A percentile compares a stretch with the other conserved stretches of the same genome.
Evolutionary conservation across 495 filamentous ascomycete species (phyloP).

Genomic region (Talaromyces proteolyticus): DNA sequence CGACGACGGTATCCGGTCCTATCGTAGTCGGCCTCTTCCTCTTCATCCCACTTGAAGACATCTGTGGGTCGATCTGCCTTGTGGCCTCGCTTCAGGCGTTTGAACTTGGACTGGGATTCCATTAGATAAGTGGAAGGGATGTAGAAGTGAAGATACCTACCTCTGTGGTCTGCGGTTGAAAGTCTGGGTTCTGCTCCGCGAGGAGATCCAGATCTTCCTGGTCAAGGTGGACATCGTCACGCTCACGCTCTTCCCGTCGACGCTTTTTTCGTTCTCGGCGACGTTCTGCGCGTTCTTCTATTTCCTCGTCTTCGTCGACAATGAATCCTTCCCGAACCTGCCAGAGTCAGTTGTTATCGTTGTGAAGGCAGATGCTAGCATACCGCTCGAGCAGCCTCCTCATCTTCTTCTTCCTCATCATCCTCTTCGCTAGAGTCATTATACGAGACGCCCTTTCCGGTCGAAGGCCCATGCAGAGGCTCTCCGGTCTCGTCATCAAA

Average conservation of each 20-base stretch:
- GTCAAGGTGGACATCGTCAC: constrained; percentile 84
- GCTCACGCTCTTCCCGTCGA: constrained; percentile 62
- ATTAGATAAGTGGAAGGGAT: constrained; percentile 2
- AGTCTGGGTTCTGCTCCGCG: constrained; percentile 66
- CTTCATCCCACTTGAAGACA: constrained; percentile 90
- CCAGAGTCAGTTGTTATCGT: background rate
- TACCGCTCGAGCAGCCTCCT: constrained; percentile 60
- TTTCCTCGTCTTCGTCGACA: constrained; percentile 85
- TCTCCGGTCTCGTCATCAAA: constrained; percentile 78
- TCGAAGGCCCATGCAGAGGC: constrained; percentile 32
- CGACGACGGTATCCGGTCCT: constrained; percentile 39
- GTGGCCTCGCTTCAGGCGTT: constrained; percentile 89
- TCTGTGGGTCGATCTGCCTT: constrained; percentile 67
- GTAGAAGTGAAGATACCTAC: too few relatives aligned
- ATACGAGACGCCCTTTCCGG: constrained; percentile 32
- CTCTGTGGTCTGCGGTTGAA: constrained; percentile 58
- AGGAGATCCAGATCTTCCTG: constrained; percentile 97
- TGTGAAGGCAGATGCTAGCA: constrained; percentile 7
- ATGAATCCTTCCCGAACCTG: constrained; percentile 94
- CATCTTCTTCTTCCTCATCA: constrained; percentile 92
- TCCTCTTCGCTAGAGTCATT: constrained; percentile 94
- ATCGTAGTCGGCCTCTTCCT: constrained; percentile 66
- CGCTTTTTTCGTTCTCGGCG: constrained; percentile 64
- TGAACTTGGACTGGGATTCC: constrained; percentile 70
- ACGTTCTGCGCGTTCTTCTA: constrained; percentile 57